Evolutionary conservation across 306 rosid genomes (phyloP).

Genomic region (Fragaria ananassa): DNA sequence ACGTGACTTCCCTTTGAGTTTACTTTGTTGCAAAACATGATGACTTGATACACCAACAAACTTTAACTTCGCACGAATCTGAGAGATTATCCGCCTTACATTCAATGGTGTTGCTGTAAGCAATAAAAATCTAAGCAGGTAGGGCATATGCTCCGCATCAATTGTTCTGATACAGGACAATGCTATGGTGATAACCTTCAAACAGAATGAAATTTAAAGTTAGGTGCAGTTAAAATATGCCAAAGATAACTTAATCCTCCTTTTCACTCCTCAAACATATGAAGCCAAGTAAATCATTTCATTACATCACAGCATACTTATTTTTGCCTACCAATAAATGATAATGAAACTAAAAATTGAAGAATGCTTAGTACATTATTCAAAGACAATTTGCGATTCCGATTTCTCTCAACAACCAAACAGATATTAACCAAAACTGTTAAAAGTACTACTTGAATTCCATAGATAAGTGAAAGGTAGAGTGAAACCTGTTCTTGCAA

Average conservation of each 20-base stretch:
- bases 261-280: not conserved
- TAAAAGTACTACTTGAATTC: not conserved
- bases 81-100: slow-evolving; percentile 33
- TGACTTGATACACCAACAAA: slow-evolving; percentile 32
- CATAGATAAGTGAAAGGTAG: not conserved
- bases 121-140: slow-evolving; percentile 36
- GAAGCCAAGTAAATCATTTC: not conserved
- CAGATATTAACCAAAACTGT: not conserved
- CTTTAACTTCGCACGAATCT: slow-evolving; percentile 35
- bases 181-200: slow-evolving; percentile 34
- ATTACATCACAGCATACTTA: not conserved
- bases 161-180: slow-evolving; percentile 37
- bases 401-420: not conserved
- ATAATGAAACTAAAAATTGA: not conserved
- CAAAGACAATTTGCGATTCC: not conserved
- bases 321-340: not conserved
- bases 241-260: not conserved
- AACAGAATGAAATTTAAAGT: slow-evolving; percentile 2
- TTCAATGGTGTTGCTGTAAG: slow-evolving; percentile 34
- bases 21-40: slow-evolving; percentile 22
- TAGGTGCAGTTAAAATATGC: not conserved
- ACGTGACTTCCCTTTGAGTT: slow-evolving; percentile 33
- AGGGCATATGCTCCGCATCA: slow-evolving; percentile 36
- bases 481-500: slow-evolving; percentile 37
- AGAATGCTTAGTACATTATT: not conserved